These are phyloP conservation scores for Erysimum pusillum DNA, from an alignment of 441 rosid species.

Conservation along the genomic window DNA sequence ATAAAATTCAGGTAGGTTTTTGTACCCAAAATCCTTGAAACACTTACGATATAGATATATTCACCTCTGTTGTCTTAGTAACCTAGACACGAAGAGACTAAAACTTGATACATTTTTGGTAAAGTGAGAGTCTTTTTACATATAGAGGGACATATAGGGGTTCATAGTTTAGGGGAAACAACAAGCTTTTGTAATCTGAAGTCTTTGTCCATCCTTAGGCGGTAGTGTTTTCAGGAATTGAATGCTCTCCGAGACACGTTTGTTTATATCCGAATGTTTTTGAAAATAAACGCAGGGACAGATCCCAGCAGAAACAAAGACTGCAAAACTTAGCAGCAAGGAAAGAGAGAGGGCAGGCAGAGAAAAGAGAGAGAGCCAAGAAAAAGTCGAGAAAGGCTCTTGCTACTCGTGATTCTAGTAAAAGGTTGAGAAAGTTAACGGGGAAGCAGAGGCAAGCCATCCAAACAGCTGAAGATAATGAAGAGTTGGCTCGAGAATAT, in stretches of 20 bases:
- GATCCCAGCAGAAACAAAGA: constrained; percentile 84
- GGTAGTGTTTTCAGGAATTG: constrained; percentile 3
- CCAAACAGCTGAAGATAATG: constrained; percentile 78
- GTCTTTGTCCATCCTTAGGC: neutral
- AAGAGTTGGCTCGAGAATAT: constrained; percentile 76
- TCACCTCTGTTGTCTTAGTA: neutral
- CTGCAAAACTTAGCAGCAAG: constrained; percentile 64
- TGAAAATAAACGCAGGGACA: constrained; percentile 59
- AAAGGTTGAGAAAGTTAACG: constrained; percentile 65
- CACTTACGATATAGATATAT: neutral
- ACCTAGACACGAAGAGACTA: neutral
- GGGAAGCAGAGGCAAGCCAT: constrained; percentile 82
- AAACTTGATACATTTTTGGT: neutral
- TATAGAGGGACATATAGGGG: neutral
- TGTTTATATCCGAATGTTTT: neutral
- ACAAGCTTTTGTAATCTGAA: neutral
- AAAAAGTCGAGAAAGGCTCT: constrained; percentile 28
- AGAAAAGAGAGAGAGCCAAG: constrained; percentile 50
- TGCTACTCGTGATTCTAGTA: constrained; percentile 27
- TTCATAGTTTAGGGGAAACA: neutral
- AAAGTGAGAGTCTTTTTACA: neutral
- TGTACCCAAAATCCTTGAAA: neutral
- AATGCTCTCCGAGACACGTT: neutral
- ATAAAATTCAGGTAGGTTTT: constrained; percentile 72
- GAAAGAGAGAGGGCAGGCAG: constrained; percentile 57